A percentile compares a stretch with the other conserved stretches of the same genome.
Conservation (phyloP, 1,284 basidiomycete genomes). For the Mycocalia duriaeana region DNA sequence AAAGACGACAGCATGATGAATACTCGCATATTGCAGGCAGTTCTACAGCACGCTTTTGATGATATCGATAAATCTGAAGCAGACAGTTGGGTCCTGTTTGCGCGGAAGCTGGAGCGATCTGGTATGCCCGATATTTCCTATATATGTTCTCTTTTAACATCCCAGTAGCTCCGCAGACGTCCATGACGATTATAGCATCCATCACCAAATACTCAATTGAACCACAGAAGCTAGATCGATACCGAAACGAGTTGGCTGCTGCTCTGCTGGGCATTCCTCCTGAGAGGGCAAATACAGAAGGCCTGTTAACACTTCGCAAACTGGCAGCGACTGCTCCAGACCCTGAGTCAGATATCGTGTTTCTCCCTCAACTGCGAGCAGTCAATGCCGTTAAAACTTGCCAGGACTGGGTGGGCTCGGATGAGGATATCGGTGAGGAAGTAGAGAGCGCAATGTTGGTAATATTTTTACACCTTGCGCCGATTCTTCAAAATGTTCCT, state of each 20-base stretch:
- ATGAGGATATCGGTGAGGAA: constrained; percentile 67
- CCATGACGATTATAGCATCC: constrained; percentile 61
- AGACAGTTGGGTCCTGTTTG: constrained; percentile 72
- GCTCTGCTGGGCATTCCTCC: constrained; percentile 68
- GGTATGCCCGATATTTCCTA: constrained; percentile 37
- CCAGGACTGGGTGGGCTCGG: constrained; percentile 80
- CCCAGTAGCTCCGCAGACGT: constrained; percentile 57
- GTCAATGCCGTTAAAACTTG: constrained; percentile 88
- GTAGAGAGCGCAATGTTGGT: constrained; percentile 75
- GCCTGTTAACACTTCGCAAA: constrained; percentile 64
- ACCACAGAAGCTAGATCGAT: constrained; percentile 71
- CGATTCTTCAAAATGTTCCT: constrained; percentile 83
- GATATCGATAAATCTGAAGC: constrained; percentile 61
- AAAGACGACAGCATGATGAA: constrained; percentile 46
- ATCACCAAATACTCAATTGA: constrained; percentile 64
- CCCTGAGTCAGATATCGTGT: constrained; percentile 74
- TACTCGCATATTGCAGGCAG: constrained; percentile 50
- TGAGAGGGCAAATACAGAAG: constrained; percentile 59
- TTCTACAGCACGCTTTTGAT: constrained; percentile 58
- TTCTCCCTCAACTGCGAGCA: constrained; percentile 82
- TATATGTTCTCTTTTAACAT: constrained; percentile 1
- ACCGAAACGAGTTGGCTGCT: constrained; percentile 88
- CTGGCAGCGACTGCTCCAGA: constrained; percentile 79
- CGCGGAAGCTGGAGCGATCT: constrained; percentile 54
- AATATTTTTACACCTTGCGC: constrained; percentile 75